phyloP scores from a whole-genome alignment of 495 filamentous ascomycete genomes.

The Tuber calosporum region DNA sequence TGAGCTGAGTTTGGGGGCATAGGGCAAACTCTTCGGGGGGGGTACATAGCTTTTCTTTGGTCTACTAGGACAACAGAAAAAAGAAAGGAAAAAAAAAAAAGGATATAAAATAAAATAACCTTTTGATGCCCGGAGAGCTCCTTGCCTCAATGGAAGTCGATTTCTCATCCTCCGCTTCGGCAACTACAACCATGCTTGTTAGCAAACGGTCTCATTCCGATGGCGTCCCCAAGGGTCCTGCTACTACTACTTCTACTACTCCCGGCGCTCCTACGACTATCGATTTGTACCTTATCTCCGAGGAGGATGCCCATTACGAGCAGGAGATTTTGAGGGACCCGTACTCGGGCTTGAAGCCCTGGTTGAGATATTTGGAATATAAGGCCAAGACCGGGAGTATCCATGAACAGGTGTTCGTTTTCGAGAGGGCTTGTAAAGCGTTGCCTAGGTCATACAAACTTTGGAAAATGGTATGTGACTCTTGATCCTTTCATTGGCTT shows the following conservation, averaged over 20 bases:
- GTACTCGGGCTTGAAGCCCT: slow-evolving; percentile 76
- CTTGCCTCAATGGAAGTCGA: slow-evolving; percentile 45
- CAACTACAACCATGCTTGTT: slow-evolving; percentile 46
- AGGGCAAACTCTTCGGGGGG: neutral
- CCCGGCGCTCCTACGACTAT: slow-evolving; percentile 32
- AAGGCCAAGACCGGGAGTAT: slow-evolving; percentile 79
- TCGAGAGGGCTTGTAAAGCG: slow-evolving; percentile 83
- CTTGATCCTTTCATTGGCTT: neutral
- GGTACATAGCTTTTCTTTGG: neutral
- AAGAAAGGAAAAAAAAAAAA: neutral
- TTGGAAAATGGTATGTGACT: slow-evolving; percentile 78
- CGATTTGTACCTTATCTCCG: slow-evolving; percentile 74
- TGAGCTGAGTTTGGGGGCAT: neutral
- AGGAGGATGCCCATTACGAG: slow-evolving; percentile 89
- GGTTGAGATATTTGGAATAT: slow-evolving; percentile 90
- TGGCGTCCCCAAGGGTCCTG: slow-evolving; percentile 47
- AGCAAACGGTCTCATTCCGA: slow-evolving; percentile 48
- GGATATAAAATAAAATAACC: neutral
- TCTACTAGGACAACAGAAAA: neutral
- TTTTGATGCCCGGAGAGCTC: slow-evolving; percentile 56
- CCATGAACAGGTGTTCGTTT: slow-evolving; percentile 87
- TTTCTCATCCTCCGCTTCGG: slow-evolving; percentile 24
- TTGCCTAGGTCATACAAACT: slow-evolving; percentile 94
- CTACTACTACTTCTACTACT: slow-evolving; percentile 47
- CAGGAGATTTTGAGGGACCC: slow-evolving; percentile 86